Base-by-base conservation (phyloP, 2,329 filamentous ascomycete species). In the Fusarium tuaranense region DNA sequence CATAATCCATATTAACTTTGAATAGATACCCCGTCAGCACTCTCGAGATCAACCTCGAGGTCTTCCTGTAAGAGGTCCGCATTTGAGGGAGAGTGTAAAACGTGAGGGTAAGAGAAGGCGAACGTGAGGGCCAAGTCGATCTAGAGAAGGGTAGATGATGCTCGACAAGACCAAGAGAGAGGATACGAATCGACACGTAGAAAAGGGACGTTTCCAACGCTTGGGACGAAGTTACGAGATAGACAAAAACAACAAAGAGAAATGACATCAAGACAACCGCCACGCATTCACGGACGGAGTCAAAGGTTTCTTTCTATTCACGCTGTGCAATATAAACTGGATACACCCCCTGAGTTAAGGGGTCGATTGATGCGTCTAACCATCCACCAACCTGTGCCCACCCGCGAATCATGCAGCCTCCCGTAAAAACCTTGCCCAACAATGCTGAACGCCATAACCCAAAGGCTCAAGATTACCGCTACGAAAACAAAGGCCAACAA, bases 31-130 rank as follows among this genome's bases (percentile, higher is more conserved):
- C 97, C 48, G 95, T 97, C 78, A 98, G 95, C 85, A 95, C 94
- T 51, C 86, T 99, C 77, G 97, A 99, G 87, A 90, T 99, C 82
- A 98, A 98, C 84, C 90, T 98, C 36, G 96, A 98, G 85, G 91
- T 94, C 76, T 97, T 99, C 89, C 87, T 98, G 85, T 98, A 88
- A 82, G 80, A 63, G 55, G 60, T 53, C 57, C 67, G 63, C 55
- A 64, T 25, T 65, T 38, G 65, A 55, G 51, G 71, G 44, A 76
- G 58, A 63, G 63, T n/a, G 62, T 63, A 73, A 68, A 77, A 39
- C 46, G 59, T 10, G 51, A 66, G 53, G 67, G 57, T 44, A 65
- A 67, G 67, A 65, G 65, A 67, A 34, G 60, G 62, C 20, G 39
- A 46, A 48, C 14, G 62, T 34, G 48, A 64, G 39, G 39, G 57